A percentile compares a stretch with the other conserved stretches of the same genome.
These are phyloP conservation scores for Stereum hirsutum DNA, from an alignment of 1,284 basidiomycete genomes.

Conservation along the genomic window DNA sequence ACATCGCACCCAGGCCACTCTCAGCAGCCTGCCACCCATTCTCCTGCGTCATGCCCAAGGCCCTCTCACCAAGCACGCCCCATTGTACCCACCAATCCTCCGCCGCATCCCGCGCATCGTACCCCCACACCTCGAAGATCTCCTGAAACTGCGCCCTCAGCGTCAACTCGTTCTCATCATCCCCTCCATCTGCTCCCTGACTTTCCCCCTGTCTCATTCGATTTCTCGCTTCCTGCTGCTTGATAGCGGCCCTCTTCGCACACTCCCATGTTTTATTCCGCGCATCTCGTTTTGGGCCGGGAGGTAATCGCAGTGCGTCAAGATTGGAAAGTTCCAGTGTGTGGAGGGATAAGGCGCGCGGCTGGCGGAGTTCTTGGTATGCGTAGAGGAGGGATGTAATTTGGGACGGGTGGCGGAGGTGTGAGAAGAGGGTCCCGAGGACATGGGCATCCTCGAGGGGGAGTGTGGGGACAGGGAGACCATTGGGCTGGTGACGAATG, in stretches of 20 bases:
- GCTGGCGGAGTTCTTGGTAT: constrained; percentile 39
- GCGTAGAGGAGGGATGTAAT: constrained; percentile 41
- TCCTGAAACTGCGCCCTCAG: constrained; percentile 19
- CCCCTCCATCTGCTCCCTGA: not conserved
- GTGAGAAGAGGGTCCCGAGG: constrained; percentile 47
- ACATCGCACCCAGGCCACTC: no score
- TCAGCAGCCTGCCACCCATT: no score
- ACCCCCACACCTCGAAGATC: constrained; percentile 20
- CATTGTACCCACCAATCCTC: constrained; percentile 28
- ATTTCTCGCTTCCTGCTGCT: constrained; percentile 14
- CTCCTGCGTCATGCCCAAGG: no score
- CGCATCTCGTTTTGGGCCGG: constrained; percentile 28
- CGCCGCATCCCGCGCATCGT: constrained; percentile 26
- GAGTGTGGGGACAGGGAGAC: constrained; percentile 40
- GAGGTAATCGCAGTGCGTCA: constrained; percentile 28
- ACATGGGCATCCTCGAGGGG: constrained; percentile 48
- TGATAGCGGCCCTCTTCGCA: constrained; percentile 22
- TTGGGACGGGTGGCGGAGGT: constrained; percentile 38
- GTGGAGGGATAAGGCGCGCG: constrained; percentile 27
- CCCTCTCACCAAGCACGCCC: constrained; percentile 23
- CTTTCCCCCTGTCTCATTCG: constrained; percentile 6
- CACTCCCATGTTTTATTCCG: constrained; percentile 25
- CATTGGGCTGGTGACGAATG: constrained; percentile 35
- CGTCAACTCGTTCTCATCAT: constrained; percentile 10
- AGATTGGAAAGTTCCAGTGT: constrained; percentile 28